phyloP scores from a whole-genome alignment of 2,329 filamentous ascomycete species.

The Acrodontium crateriforme region DNA sequence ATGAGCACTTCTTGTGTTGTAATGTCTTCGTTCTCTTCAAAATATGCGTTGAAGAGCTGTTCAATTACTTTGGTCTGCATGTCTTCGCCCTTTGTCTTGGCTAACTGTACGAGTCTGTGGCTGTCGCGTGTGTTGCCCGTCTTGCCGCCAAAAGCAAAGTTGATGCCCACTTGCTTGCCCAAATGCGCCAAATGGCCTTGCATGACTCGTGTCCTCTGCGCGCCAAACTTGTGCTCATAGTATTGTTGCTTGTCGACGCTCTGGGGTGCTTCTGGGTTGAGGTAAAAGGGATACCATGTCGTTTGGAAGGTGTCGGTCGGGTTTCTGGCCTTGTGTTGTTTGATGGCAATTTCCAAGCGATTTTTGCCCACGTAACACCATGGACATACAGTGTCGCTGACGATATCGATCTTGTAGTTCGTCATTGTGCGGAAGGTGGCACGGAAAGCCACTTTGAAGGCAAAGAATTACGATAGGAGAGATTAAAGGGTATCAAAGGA shows the following conservation, averaged over 20 bases:
- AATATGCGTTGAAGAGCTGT: conserved; percentile 47
- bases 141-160: conserved; percentile 57
- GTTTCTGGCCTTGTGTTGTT: conserved; percentile 41
- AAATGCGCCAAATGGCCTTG: conserved; percentile 42
- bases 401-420: conserved; percentile 60
- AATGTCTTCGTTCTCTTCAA: conserved; percentile 35
- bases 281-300: conserved; percentile 67
- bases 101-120: conserved; percentile 63
- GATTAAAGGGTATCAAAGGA: no score
- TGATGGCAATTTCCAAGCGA: conserved; percentile 59
- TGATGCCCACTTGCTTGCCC: conserved; percentile 54
- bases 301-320: conserved; percentile 57
- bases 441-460: conserved; percentile 12
- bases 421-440: conserved; percentile 42
- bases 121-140: conserved; percentile 68
- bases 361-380: conserved; percentile 66
- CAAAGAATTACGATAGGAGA: neutral
- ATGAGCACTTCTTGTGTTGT: conserved; percentile 28
- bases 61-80: conserved; percentile 47
- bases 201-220: conserved; percentile 45
- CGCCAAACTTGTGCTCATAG: conserved; percentile 51
- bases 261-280: conserved; percentile 51
- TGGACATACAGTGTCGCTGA: conserved; percentile 73
- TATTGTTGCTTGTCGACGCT: conserved; percentile 39
- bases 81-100: conserved; percentile 38